phyloP scores from a whole-genome alignment of 495 filamentous ascomycete genomes.

The Xylaria grammica region DNA sequence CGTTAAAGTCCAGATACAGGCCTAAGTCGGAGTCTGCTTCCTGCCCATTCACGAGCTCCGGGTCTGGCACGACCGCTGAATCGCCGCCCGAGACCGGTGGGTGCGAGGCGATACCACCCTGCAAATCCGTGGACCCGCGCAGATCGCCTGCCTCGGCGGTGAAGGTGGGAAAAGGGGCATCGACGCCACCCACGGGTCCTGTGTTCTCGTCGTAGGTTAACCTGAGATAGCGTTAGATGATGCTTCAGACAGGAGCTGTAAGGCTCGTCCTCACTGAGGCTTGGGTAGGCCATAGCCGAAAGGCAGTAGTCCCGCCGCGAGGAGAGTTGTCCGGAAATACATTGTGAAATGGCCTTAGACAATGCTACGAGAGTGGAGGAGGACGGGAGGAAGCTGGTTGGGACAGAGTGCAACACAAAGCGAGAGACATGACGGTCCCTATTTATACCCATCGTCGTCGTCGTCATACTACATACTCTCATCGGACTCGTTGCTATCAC shows the following conservation, averaged over 20 bases:
- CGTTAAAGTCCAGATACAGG: conserved; percentile 65
- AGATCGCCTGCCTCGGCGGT: conserved; percentile 39
- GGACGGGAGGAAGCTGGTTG: conserved; percentile 1
- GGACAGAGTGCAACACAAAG: neutral
- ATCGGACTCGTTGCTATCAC: neutral
- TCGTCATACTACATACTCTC: neutral
- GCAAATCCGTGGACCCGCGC: conserved; percentile 41
- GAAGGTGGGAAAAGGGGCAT: conserved; percentile 40
- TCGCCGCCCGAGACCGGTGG: conserved; percentile 39
- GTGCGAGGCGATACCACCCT: conserved; percentile 43
- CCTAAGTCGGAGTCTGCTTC: conserved; percentile 62
- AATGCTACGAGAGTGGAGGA: neutral
- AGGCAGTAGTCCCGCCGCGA: conserved; percentile 27
- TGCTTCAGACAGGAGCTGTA: neutral
- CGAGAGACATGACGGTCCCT: neutral
- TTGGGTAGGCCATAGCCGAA: conserved; percentile 30
- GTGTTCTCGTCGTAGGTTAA: conserved; percentile 43
- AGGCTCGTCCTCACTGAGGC: conserved; percentile 30
- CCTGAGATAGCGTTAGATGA: conserved; percentile 23
- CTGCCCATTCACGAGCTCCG: conserved; percentile 54
- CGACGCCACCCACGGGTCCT: conserved; percentile 42
- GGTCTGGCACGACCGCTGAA: conserved; percentile 41
- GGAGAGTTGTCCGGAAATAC: conserved; percentile 29
- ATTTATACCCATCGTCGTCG: conserved; percentile 8
- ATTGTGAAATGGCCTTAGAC: conserved; percentile 19